phyloP scores from a whole-genome alignment of 2,329 filamentous ascomycete species.

The Pestalotiopsis sp. region DNA sequence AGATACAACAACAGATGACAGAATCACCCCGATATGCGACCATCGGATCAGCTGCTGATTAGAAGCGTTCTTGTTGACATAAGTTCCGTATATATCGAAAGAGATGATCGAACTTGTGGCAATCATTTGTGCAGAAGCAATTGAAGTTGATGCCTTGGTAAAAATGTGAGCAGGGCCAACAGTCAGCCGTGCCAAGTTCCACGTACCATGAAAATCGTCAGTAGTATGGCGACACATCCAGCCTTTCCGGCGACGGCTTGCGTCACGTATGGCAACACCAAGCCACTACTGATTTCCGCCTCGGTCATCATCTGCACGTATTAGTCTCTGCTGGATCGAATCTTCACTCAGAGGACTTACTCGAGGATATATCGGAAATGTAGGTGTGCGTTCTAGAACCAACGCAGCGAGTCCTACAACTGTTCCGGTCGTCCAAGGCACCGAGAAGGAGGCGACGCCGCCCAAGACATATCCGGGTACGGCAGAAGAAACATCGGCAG shows the following conservation, averaged over 20 bases:
- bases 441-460: slow-evolving; percentile 53
- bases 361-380: slow-evolving; percentile 55
- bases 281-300: slow-evolving; percentile 64
- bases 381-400: slow-evolving; percentile 40
- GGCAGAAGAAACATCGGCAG: slow-evolving; percentile 43
- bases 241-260: slow-evolving; percentile 69
- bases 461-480: slow-evolving; percentile 53
- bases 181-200: slow-evolving; percentile 36
- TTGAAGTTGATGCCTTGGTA: slow-evolving; percentile 56
- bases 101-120: slow-evolving; percentile 53
- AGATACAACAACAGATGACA: neutral
- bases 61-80: slow-evolving; percentile 38
- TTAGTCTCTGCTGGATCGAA: neutral
- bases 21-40: neutral
- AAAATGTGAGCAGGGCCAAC: neutral
- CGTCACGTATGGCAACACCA: slow-evolving; percentile 70
- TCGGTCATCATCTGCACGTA: slow-evolving; percentile 46
- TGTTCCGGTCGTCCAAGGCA: slow-evolving; percentile 54
- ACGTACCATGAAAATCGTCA: slow-evolving; percentile 70
- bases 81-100: slow-evolving; percentile 54
- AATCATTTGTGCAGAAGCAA: slow-evolving; percentile 47
- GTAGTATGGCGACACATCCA: slow-evolving; percentile 65
- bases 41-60: neutral
- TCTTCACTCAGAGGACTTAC: slow-evolving; percentile 18
- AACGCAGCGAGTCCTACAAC: slow-evolving; percentile 49